These are phyloP conservation scores for Scolecobasidium constrictum DNA, from an alignment of 2,329 filamentous ascomycete genomes.

Conservation along the genomic window DNA sequence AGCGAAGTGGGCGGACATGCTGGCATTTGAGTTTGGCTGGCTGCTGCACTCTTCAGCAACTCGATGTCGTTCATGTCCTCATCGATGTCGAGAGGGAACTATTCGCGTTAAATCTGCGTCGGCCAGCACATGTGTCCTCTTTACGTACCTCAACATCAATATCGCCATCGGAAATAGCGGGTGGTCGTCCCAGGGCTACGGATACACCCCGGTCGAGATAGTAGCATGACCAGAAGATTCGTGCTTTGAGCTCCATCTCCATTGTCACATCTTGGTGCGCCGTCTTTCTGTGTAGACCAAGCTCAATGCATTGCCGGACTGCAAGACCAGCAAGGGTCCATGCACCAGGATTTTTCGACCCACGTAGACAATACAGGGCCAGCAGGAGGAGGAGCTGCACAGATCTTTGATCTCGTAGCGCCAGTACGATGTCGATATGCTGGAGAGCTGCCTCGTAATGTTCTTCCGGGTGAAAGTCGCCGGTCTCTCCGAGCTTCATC, in stretches of 20 bases:
- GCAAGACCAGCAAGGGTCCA: conserved; percentile 25
- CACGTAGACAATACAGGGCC: conserved; percentile 22
- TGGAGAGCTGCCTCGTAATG: conserved; percentile 22
- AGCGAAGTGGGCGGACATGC: conserved; percentile 15
- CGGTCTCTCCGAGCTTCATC: conserved; percentile 16
- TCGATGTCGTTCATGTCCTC: conserved; percentile 13
- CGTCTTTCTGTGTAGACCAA: conserved; percentile 19
- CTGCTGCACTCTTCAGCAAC: conserved; percentile 7
- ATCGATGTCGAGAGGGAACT: conserved; percentile 17
- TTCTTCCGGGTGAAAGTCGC: conserved; percentile 18
- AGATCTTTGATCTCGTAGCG: conserved; percentile 22
- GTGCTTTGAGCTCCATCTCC: conserved; percentile 19
- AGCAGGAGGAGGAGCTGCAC: conserved; percentile 23
- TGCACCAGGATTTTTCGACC: conserved; percentile 23
- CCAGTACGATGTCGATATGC: conserved; percentile 22
- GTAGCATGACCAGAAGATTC: conserved; percentile 26
- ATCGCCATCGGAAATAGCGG: conserved; percentile 24
- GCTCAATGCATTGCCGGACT: conserved; percentile 21
- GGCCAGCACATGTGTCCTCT: too few species aligned
- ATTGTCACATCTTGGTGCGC: conserved; percentile 12
- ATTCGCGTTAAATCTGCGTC: conserved; percentile 9
- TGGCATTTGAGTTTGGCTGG: conserved; percentile 4
- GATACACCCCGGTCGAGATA: conserved; percentile 24
- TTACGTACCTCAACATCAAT: conserved; percentile 19
- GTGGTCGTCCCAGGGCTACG: conserved; percentile 23